Evolutionary conservation across 2,329 filamentous ascomycete genomes (phyloP), one percentile per base, ranked within the genome.

Genomic region (Coleophoma eucalyptorum): DNA sequence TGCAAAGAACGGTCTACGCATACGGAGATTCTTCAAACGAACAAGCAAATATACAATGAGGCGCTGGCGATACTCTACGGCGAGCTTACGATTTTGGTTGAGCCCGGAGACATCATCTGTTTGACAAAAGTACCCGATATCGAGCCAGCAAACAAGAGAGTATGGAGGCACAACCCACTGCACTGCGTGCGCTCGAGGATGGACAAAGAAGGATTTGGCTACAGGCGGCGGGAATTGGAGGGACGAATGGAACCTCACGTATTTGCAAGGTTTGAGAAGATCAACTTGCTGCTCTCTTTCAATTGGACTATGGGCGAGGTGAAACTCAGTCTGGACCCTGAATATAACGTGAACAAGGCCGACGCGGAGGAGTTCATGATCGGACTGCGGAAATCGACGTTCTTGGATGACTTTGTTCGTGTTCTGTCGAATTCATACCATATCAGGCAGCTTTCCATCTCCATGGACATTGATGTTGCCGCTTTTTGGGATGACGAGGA

Each of bases 191-290:
- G 48, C 11, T 51, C 32, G 31, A 31, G 26, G 20, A 19, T 44
- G 2, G 40, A 47, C 8, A 38, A 41, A 16, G 49, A 40, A 6
- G 35, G n/a, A 2, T 46, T 53, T 26, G 11, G 40, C n/a, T 55
- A 58, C 18, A 32, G 51, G 31, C 42, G 31, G 11, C n/a, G 31
- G 2, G 16, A 21, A 5, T 11, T 46, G 32, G 16, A 19, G 5
- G 56, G 56, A 8, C n/a, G 37, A 13, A 42, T 57, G 48, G 53
- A 58, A 15, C 56, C 56, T 37, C 56, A 58, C n/a, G 50, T 55
- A 5, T 55, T 58, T 42, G 49, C 56, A 15, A 48, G 48, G 38
- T 58, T 58, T 33, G 43, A 52, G 43, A 57, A 50, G 31, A 33
- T 58, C 18, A 20, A 35, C 19, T 53, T 58, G 19, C 50, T 51